phyloP scores from a whole-genome alignment of 768 basidiomycete genomes.

The Rhizopogon roseolus region DNA sequence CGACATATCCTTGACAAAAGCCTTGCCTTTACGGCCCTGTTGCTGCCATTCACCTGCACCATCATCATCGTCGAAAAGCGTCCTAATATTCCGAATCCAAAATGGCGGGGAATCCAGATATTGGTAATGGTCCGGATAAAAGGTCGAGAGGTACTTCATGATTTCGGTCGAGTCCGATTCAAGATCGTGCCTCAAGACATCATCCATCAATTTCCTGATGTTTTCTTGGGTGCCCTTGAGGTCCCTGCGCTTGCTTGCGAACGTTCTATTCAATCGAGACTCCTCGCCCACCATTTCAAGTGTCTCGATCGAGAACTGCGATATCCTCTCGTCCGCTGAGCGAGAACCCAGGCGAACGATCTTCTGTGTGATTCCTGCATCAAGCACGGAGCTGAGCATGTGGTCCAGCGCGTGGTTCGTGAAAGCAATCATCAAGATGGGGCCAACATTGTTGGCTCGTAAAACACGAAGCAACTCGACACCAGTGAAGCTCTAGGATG shows the following conservation, averaged over 20 bases:
- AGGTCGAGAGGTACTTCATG: slow-evolving; percentile 34
- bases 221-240: slow-evolving; percentile 43
- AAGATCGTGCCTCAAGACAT: slow-evolving; percentile 29
- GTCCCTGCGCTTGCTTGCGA: slow-evolving; percentile 26
- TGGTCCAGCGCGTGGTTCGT: slow-evolving; percentile 82
- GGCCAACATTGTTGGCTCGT: slow-evolving; percentile 45
- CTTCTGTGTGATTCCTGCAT: slow-evolving; percentile 56
- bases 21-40: slow-evolving; percentile 23
- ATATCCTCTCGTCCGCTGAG: slow-evolving; percentile 55
- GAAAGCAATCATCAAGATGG: slow-evolving; percentile 57
- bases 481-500: slow-evolving; percentile 55
- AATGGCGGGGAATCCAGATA: slow-evolving; percentile 37
- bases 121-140: slow-evolving; percentile 45
- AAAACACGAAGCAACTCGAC: slow-evolving; percentile 66
- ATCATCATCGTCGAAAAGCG: slow-evolving; percentile 13
- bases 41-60: slow-evolving; percentile 28
- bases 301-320: slow-evolving; percentile 54
- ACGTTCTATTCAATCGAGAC: slow-evolving; percentile 35
- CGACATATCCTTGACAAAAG: slow-evolving; percentile 19
- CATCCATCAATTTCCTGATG: slow-evolving; percentile 43
- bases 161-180: slow-evolving; percentile 34
- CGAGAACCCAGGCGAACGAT: slow-evolving; percentile 70
- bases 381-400: slow-evolving; percentile 59
- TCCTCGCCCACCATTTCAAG: slow-evolving; percentile 42
- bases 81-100: slow-evolving; percentile 37